Evolutionary conservation across 345 rosid species (phyloP).

Genomic region (Brassica rapa): DNA sequence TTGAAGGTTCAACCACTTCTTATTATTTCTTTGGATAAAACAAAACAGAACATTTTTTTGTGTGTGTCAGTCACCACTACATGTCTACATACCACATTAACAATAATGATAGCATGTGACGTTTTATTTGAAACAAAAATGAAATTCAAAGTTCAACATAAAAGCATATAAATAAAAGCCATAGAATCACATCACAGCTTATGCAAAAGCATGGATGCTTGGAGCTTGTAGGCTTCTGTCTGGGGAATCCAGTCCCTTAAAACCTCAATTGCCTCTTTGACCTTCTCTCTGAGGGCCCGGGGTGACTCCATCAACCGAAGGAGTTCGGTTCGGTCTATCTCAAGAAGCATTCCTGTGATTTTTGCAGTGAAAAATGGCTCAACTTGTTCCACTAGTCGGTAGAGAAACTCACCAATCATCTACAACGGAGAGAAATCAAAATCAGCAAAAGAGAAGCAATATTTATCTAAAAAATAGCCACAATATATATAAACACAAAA

Average conservation of each 20-base stretch:
- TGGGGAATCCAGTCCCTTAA: background rate
- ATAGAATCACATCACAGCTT: background rate
- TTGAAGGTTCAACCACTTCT: background rate
- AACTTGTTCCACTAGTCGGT: background rate
- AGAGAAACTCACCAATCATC: background rate
- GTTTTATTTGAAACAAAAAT: background rate
- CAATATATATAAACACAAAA: background rate
- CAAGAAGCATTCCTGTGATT: constrained; percentile 3
- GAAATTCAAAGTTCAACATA: background rate
- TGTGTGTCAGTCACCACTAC: background rate
- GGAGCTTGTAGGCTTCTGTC: background rate
- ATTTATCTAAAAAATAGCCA: background rate
- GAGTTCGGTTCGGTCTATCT: background rate
- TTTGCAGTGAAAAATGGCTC: background rate
- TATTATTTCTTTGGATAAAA: background rate
- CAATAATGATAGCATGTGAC: background rate
- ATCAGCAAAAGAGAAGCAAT: background rate
- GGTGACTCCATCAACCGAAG: background rate
- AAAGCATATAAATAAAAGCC: background rate
- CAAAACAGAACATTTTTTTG: background rate
- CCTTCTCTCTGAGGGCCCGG: background rate
- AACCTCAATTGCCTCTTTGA: background rate
- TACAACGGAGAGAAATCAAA: background rate
- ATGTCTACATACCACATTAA: background rate
- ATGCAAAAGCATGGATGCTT: background rate